Evolutionary conservation across 208 protist genomes (phyloP), one percentile per base, ranked within the genome.

Genomic region (Acanthamoeba polyphaga): DNA sequence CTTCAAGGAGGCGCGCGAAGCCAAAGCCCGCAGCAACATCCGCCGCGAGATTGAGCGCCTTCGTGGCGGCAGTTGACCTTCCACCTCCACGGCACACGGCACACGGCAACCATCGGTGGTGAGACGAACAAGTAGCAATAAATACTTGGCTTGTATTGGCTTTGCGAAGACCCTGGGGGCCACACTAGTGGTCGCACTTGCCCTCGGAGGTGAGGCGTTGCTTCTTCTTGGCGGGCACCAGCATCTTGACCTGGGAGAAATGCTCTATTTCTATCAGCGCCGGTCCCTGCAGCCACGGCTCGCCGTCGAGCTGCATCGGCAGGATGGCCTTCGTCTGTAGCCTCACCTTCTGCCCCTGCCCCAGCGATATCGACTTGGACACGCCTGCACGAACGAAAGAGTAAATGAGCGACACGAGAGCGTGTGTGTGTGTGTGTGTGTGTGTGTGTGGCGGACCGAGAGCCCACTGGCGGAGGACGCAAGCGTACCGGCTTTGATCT

Each of bases 301-400:
- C 82, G n/a, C 82, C 82, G 58, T 89, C 82, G n/a, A 89, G 49
- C 29, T 89, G 82, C 82, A 89, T 89, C n/a, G 82, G 82, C 53
- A 89, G 82, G 29, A 89, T 58, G 49, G 82, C 82, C 34, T 89
- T 89, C 7, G 82, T 89, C 29, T 89, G 82, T 17, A 89, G 82
- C 82, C 60, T 66, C 58, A 89, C 58, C 53, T 66, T 58, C 19
- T 24, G 58, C 10, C 82, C 82, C 58, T 89, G 82, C 53, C 82
- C 82, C 7, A 89, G 58, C 58, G 82, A 34, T 29, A 89, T 66
- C 58, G 82, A 58, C 58, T 89, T 89, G 7, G 82, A 89, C 82
- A 89, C 82, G 7, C 82, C 82, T 89, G 51, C 7, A 22, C 0
- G 34, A 0, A 46, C 62, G 82, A 55, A 10, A n/a, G n/a, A n/a